These are phyloP conservation scores for Symbiodinium natans DNA, from an alignment of 73 alveolate species.

Conservation along the genomic window DNA sequence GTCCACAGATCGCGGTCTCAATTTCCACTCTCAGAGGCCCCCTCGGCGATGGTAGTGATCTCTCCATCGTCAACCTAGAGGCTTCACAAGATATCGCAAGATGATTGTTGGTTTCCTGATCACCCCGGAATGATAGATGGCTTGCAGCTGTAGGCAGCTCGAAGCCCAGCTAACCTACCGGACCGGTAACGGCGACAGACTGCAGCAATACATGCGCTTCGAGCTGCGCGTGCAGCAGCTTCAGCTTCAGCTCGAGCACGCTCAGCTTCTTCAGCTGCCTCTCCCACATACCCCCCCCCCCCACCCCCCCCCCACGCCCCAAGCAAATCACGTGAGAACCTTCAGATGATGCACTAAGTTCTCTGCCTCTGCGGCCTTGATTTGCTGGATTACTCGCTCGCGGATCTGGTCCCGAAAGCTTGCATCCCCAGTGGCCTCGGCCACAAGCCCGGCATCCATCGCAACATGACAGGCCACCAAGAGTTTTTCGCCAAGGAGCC, in stretches of 20 bases:
- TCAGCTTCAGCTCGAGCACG: constrained; percentile 60
- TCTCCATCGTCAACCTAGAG: constrained; percentile 59
- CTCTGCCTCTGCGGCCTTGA: constrained; percentile 39
- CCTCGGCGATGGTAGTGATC: constrained; percentile 43
- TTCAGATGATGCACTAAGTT: too few relatives aligned
- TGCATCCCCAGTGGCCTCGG: not conserved
- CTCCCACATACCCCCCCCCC: not conserved
- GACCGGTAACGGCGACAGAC: not conserved
- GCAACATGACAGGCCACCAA: not conserved
- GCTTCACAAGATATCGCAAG: not conserved
- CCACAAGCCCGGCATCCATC: not conserved
- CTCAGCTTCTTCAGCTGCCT: constrained; percentile 86
- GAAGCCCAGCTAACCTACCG: not conserved
- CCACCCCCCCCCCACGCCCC: not conserved
- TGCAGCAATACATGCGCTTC: not conserved
- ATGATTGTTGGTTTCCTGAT: not conserved
- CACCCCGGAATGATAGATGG: not conserved
- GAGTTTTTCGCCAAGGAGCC: not conserved
- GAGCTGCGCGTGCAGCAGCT: constrained; percentile 21
- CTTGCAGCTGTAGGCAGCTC: not conserved
- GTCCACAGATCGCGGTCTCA: not conserved
- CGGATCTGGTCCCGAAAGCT: constrained; percentile 17
- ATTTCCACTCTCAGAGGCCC: constrained; percentile 1
- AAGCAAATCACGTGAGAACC: not conserved
- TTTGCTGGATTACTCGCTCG: constrained; percentile 65